Conservation (phyloP, 2,329 filamentous ascomycete species). For the Mollisiaceae sp. region DNA sequence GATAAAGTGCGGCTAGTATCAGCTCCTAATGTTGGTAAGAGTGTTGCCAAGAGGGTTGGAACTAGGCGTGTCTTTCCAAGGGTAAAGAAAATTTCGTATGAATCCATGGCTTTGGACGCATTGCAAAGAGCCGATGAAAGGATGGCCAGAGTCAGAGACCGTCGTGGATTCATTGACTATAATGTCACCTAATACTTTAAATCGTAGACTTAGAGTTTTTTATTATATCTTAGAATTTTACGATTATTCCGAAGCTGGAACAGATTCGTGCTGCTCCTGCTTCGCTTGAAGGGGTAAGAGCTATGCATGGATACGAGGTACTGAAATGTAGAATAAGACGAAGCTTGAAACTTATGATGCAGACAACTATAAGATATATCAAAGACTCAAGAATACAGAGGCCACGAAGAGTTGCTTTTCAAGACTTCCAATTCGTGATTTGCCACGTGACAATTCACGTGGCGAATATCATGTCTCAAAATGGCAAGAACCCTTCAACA, state of each 20-base stretch:
- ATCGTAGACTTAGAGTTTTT: neutral
- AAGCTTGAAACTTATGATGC: neutral
- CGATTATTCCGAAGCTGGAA: neutral
- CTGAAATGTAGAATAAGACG: neutral
- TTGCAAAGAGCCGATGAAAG: conserved; percentile 18
- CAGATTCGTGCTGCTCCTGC: neutral
- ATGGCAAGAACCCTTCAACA: neutral
- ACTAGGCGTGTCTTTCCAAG: neutral
- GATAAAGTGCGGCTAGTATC: neutral
- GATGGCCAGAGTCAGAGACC: conserved; percentile 18
- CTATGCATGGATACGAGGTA: neutral
- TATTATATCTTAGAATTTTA: neutral
- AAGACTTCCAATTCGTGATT: neutral
- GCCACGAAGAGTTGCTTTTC: neutral
- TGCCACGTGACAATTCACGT: neutral
- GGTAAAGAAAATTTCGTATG: neutral
- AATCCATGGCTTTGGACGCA: neutral
- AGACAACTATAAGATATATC: neutral
- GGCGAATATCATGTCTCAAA: neutral
- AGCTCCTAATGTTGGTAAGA: neutral
- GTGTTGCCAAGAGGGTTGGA: neutral
- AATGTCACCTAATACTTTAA: neutral
- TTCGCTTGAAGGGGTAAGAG: neutral
- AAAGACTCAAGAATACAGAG: neutral
- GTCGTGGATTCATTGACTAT: conserved; percentile 10